Percentiles rank a stretch among this genome's conserved stretches.
Conservation (phyloP, 2,329 filamentous ascomycete species). For the Colletotrichum spinosum region DNA sequence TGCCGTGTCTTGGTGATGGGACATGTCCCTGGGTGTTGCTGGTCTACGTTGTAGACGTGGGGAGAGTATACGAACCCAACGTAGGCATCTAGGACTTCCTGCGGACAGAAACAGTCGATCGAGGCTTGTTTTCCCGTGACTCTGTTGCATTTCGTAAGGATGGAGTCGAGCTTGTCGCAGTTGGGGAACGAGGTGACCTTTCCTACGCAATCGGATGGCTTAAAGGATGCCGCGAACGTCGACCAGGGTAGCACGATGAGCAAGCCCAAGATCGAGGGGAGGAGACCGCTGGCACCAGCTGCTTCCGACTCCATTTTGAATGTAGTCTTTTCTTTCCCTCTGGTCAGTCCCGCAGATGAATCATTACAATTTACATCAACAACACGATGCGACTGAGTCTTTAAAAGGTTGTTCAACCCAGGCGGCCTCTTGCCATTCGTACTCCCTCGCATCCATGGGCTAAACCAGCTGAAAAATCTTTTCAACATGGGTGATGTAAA, state of each 20-base stretch:
- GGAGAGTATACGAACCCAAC: conserved; percentile 1
- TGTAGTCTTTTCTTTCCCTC: too few species aligned
- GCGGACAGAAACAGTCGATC: conserved; percentile 17
- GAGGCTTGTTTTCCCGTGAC: conserved; percentile 6
- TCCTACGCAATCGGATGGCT: background rate
- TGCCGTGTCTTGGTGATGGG: too few species aligned
- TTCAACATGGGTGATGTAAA: too few species aligned
- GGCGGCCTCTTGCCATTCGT: too few species aligned
- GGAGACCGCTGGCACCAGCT: too few species aligned
- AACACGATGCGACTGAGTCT: too few species aligned
- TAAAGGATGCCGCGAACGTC: background rate
- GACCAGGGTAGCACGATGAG: background rate
- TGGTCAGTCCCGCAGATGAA: too few species aligned
- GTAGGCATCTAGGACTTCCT: conserved; percentile 18
- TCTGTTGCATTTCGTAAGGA: conserved; percentile 3
- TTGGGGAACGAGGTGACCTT: conserved; percentile 6
- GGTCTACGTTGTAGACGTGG: background rate
- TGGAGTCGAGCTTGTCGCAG: conserved; percentile 3
- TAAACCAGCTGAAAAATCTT: too few species aligned
- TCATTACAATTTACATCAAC: too few species aligned
- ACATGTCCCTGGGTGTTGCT: background rate
- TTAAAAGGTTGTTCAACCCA: too few species aligned
- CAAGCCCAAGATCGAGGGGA: background rate
- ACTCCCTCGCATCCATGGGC: too few species aligned
- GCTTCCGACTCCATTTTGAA: too few species aligned